Evolutionary conservation across 1,284 basidiomycete genomes (phyloP), one percentile per base, ranked within the genome.

Genomic region (Irpex sp.): DNA sequence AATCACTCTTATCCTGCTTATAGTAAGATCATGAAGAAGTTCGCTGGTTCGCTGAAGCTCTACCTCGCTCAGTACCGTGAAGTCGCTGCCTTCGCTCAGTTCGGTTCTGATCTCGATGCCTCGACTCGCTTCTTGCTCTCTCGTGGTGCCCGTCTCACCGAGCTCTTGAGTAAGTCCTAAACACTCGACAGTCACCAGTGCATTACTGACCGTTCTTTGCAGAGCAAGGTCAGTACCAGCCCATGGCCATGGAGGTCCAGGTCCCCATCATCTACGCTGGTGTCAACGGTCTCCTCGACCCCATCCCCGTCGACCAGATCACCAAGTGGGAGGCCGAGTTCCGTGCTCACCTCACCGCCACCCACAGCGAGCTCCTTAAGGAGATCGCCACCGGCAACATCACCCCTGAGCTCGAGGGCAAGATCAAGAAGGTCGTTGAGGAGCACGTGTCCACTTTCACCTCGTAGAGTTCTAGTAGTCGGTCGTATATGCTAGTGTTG

Each of bases 51-150:
- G 68, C 90, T 98, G 74, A 99, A 99, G 86, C 89, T 99, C 61
- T 98, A 98, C 89, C 94, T 99, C 69, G 97, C 97, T 60, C 97
- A 99, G 80, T 99, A 98, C 87, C 96, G 97, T 93, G 97, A 99
- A 86, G 95, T 99, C 70, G 97, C 97, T 71, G 97, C 97, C 68
- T 97, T 97, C 77, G 97, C 97, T 66, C 97, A 98, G 79, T 99
- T 99, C 86, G 97, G 97, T 88, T 99, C 97, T 72, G 97, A 98
- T 82, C 92, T 99, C 75, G 97, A 98, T 84, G 95, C 97, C 66
- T 97, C 97, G 47, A 98, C 97, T 71, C 94, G 94, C 72, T 97
- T 95, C 92, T 85, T 98, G 71, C 89, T 99, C 69, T 93, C 89
- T 75, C 94, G 97, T 89, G 97, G 97, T 87, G 90, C 94, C 69